Conservation (phyloP, 768 basidiomycete genomes). For the Suillus subluteus region DNA sequence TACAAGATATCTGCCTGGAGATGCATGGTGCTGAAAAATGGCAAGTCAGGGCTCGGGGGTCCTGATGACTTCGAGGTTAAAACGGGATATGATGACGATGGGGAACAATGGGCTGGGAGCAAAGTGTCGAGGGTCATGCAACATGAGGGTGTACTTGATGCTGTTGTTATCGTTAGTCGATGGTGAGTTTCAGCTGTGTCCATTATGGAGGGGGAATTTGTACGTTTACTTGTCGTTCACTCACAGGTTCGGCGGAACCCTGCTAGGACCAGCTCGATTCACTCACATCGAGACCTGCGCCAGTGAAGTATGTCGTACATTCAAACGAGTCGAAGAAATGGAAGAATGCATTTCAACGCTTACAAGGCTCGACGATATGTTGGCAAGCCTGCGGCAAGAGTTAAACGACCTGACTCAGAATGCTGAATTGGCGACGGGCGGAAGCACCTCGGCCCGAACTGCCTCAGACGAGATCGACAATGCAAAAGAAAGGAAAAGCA, state of each 20-base stretch:
- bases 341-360: conserved; percentile 62
- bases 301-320: conserved; percentile 70
- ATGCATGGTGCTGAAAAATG: conserved; percentile 70
- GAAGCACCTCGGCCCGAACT: background rate
- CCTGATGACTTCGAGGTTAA: conserved; percentile 76
- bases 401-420: conserved; percentile 20
- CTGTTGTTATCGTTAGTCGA: conserved; percentile 77
- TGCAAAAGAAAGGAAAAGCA: conserved; percentile 20
- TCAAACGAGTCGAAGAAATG: conserved; percentile 70
- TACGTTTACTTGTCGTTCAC: background rate
- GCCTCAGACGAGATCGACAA: background rate
- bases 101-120: conserved; percentile 72
- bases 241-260: conserved; percentile 76
- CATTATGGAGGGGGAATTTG: background rate
- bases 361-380: conserved; percentile 60
- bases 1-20: conserved; percentile 83
- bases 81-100: conserved; percentile 72
- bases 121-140: conserved; percentile 71
- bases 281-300: conserved; percentile 78
- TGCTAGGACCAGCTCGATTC: conserved; percentile 79
- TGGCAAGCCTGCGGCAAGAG: conserved; percentile 58
- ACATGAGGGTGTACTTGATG: conserved; percentile 71
- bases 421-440: background rate
- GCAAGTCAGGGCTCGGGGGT: conserved; percentile 65
- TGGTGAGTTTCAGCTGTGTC: conserved; percentile 51